Percentiles rank a stretch among this genome's conserved stretches.
Evolutionary conservation across 805 yeast species (phyloP).

Genomic region (Cyberlindnera euphorbiae): DNA sequence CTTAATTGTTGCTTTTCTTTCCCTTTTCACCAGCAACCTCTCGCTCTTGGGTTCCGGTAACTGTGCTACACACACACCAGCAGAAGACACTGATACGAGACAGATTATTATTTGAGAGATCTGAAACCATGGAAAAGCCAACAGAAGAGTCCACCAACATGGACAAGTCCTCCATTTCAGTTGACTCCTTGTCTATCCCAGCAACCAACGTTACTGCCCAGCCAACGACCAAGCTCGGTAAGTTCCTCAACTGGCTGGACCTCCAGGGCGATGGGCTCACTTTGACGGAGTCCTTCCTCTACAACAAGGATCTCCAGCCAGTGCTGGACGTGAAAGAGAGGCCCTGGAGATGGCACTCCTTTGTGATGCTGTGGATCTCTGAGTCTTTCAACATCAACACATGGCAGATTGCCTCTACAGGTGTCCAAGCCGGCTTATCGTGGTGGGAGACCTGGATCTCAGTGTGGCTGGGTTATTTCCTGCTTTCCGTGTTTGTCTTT

Average conservation of each 20-base stretch:
- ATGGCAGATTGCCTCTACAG: slow-evolving; percentile 88
- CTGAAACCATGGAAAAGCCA: too few relatives aligned
- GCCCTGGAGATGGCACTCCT: slow-evolving; percentile 84
- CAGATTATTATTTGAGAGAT: too few relatives aligned
- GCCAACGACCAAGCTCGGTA: not conserved
- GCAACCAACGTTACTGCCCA: not conserved
- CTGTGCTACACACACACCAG: too few relatives aligned
- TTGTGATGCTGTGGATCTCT: slow-evolving; percentile 78
- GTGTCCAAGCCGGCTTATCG: slow-evolving; percentile 67
- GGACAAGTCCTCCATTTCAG: too few relatives aligned
- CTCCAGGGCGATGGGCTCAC: slow-evolving; percentile 34
- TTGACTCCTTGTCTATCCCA: not conserved
- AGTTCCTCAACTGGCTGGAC: not conserved
- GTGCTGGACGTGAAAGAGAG: slow-evolving; percentile 63
- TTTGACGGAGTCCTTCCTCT: slow-evolving; percentile 57
- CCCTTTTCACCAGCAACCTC: too few relatives aligned
- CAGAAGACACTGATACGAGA: too few relatives aligned
- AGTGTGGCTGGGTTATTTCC: slow-evolving; percentile 78
- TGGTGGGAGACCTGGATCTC: slow-evolving; percentile 94
- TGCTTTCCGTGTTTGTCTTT: slow-evolving; percentile 66
- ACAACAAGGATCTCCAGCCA: slow-evolving; percentile 73
- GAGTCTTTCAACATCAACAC: slow-evolving; percentile 88
- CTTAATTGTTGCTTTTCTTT: too few relatives aligned
- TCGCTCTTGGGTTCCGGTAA: too few relatives aligned
- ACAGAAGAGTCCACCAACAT: too few relatives aligned